Conservation (phyloP, 768 basidiomycete genomes). For the Mycena indigotica region DNA sequence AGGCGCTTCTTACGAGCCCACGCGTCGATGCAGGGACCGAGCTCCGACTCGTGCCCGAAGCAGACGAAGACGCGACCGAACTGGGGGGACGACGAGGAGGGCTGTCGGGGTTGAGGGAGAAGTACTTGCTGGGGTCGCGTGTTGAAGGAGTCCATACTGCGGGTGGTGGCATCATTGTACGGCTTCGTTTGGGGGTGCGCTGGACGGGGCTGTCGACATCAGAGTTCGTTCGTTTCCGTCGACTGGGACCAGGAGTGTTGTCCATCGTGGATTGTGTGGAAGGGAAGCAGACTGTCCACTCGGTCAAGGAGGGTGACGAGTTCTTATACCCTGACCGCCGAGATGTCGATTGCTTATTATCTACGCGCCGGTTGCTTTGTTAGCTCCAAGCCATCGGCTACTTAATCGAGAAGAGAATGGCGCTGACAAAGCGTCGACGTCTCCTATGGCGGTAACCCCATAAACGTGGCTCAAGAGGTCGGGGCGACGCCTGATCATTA, state of each 20-base stretch:
- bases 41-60: background rate
- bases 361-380: background rate
- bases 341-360: background rate
- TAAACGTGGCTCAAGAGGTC: no score
- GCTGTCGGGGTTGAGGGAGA: background rate
- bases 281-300: background rate
- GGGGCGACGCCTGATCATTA: no score
- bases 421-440: background rate
- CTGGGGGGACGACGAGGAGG: background rate
- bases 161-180: background rate
- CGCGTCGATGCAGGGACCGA: conserved; percentile 4
- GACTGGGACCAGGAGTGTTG: background rate
- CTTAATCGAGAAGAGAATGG: background rate
- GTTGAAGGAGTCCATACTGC: background rate
- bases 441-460: background rate
- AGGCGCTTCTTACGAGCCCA: conserved; percentile 31
- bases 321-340: background rate
- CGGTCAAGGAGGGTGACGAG: background rate
- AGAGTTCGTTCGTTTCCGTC: background rate
- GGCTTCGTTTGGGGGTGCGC: background rate
- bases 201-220: background rate
- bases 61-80: background rate
- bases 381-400: background rate
- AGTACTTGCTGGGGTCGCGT: background rate
- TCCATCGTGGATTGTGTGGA: background rate